Evolutionary conservation across 148 eudicot genomes (phyloP).

Genomic region (Chenopodium album): DNA sequence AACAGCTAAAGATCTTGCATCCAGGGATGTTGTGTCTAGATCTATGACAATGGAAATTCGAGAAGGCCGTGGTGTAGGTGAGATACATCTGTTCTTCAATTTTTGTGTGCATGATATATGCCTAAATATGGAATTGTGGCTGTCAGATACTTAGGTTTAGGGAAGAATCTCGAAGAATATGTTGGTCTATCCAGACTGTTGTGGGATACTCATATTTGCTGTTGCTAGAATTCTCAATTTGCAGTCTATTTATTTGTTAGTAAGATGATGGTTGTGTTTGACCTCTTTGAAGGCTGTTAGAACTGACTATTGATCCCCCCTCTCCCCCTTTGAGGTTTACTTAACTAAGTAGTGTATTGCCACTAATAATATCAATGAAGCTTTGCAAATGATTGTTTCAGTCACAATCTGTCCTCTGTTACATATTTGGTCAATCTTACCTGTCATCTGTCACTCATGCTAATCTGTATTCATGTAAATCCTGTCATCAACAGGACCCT

Average conservation of each 20-base stretch:
- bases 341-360: background rate
- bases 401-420: background rate
- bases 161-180: background rate
- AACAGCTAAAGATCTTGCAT: slow-evolving; percentile 98
- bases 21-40: slow-evolving; percentile 94
- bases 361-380: too few relatives aligned
- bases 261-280: background rate
- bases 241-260: background rate
- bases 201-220: background rate
- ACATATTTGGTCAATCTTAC: background rate
- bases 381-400: background rate
- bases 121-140: background rate
- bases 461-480: background rate
- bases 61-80: slow-evolving; percentile 99
- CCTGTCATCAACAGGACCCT: slow-evolving; percentile 54
- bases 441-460: background rate
- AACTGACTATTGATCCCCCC: background rate
- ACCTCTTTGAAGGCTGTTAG: background rate
- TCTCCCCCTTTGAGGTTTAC: background rate
- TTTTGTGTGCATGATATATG: background rate
- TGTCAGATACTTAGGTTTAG: too few relatives aligned
- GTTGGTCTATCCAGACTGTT: background rate
- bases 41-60: slow-evolving; percentile 99
- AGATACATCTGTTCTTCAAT: slow-evolving; percentile 8
- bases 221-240: too few relatives aligned